These are phyloP conservation scores for Oryza officinalis DNA, from an alignment of 176 grass and related monocot genomes.

Conservation along the genomic window DNA sequence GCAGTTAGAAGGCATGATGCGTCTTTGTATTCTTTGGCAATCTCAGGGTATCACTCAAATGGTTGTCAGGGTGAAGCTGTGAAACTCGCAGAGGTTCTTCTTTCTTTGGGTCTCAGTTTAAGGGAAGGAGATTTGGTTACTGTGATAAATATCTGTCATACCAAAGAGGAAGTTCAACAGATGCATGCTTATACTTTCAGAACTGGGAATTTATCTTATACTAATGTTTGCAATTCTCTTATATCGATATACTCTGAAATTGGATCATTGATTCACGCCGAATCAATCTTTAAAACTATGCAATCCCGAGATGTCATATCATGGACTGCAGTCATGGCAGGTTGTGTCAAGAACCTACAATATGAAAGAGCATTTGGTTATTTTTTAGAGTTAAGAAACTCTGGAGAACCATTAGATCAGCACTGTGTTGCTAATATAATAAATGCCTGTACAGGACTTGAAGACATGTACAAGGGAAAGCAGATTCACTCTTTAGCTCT, in stretches of 20 bases:
- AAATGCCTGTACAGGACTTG: constrained; percentile 69
- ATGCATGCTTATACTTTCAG: constrained; percentile 70
- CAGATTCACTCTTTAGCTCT: constrained; percentile 74
- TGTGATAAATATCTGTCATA: constrained; percentile 62
- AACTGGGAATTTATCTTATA: constrained; percentile 59
- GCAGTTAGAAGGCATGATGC: constrained; percentile 56
- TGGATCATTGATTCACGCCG: constrained; percentile 49
- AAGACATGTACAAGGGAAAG: constrained; percentile 63
- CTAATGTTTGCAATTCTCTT: constrained; percentile 73
- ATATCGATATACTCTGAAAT: constrained; percentile 75
- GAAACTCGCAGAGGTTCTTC: constrained; percentile 56
- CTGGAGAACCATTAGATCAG: constrained; percentile 50
- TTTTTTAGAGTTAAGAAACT: constrained; percentile 63
- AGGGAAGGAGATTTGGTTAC: constrained; percentile 82
- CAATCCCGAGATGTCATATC: constrained; percentile 62
- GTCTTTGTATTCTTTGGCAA: constrained; percentile 70
- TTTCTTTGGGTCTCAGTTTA: constrained; percentile 54
- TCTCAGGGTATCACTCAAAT: constrained; percentile 68
- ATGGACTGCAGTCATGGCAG: constrained; percentile 82
- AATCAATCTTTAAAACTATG: constrained; percentile 56
- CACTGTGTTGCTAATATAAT: constrained; percentile 58
- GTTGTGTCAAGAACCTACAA: constrained; percentile 64
- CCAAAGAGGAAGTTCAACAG: constrained; percentile 65
- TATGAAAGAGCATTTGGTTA: constrained; percentile 55
- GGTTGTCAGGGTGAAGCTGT: constrained; percentile 64